These are phyloP conservation scores for Fusarium papillatum DNA, from an alignment of 2,329 filamentous ascomycete species.

Conservation along the genomic window DNA sequence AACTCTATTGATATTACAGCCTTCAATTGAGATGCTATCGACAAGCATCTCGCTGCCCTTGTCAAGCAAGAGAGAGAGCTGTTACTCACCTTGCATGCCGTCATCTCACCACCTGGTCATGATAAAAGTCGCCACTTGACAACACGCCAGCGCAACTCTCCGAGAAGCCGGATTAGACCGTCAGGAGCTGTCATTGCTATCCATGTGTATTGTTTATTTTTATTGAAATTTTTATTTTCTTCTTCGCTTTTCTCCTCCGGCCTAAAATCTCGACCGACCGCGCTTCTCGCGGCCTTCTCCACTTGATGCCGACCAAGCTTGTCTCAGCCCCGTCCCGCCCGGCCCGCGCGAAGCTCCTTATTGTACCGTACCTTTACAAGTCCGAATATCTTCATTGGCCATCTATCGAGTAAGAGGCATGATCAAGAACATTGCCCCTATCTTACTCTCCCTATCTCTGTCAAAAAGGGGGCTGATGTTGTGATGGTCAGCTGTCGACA, in stretches of 20 bases:
- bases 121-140: constrained; percentile 7
- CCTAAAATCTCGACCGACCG: constrained; percentile 17
- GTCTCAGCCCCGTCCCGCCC: constrained; percentile 31
- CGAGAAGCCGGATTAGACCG: constrained; percentile 2
- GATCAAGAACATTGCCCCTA: not conserved
- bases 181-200: not conserved
- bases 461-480: constrained; percentile 7
- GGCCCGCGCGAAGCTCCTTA: constrained; percentile 16
- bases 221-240: not conserved
- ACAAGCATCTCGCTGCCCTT: not conserved
- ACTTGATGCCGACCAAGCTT: constrained; percentile 34
- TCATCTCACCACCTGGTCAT: constrained; percentile 1
- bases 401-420: not conserved
- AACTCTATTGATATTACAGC: not conserved
- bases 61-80: not conserved
- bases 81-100: not conserved
- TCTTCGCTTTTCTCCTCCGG: not conserved
- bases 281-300: constrained; percentile 28
- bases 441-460: not conserved
- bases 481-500: constrained; percentile 18
- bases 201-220: constrained; percentile 9
- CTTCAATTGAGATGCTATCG: constrained; percentile 1
- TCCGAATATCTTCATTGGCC: constrained; percentile 12
- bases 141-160: constrained; percentile 17
- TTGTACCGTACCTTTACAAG: constrained; percentile 16